Base-by-base conservation (phyloP, 345 rosid genomes). In the Moricandia arvensis region DNA sequence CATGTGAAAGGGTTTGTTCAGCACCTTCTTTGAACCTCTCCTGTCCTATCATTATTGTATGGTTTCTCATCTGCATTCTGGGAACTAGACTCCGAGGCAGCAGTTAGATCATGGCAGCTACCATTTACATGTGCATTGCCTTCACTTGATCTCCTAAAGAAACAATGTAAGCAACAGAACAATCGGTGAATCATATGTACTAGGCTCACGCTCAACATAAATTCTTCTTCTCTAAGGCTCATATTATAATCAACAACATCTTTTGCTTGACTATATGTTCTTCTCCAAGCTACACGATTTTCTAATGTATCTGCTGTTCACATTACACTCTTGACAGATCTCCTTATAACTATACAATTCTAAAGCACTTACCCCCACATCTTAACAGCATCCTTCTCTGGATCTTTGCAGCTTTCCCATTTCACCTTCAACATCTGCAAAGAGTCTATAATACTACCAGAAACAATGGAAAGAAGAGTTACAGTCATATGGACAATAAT, bases 1-100 rank as follows among this genome's bases (percentile, higher is more conserved):
- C 43, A 74, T 38, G 45, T 29, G 60, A 53, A 59, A 62, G 47
- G 47, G 43, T 49, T 17, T 37, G 43, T 49, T 63, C 41, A 72
- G 78, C 81, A 95, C 99, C 97, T 88, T 74, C 77, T 85, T 17
- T 65, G 83, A 74, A 27, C 43, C 64, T 82, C 81, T 61, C 83
- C 87, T 63, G 75, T 80, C 85, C 77, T 80, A 80, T 89, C 93
- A 76, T 91, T 90, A 75, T 89, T 86, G 68, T 81, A 85, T 59
- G 84, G 88, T 80, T 82, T 90, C 57, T 95, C 93, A 68, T 89
- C 98, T 29, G 80, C 86, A 77, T 66, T 72, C 85, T 87, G 84
- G 38, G 97, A 90, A 63, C 85, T 86, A 67, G 91, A 95, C 82
- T 90, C 97, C 15, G 99, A 89, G 65, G 89, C 83, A 79, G 83